Percentiles rank a stretch among this genome's conserved stretches.
Conservation (phyloP, 192 early-diverging fungal species). For the Podila horticola region DNA sequence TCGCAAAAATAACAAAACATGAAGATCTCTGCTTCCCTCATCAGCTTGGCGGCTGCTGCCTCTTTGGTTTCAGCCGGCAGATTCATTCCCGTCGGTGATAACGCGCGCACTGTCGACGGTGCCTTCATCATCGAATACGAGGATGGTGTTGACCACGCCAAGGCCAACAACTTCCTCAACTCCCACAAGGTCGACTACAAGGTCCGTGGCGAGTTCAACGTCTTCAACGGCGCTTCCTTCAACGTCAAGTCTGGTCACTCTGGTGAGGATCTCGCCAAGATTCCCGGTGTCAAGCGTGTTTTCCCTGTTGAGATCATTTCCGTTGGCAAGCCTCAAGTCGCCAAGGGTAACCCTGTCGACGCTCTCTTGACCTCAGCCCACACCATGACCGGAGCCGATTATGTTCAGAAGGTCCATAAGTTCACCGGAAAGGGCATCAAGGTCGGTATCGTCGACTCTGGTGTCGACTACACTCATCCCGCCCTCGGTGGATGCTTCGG, state of each 20-base stretch:
- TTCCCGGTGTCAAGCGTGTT: slow-evolving; percentile 49
- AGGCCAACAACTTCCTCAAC: slow-evolving; percentile 13
- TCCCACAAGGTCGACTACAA: slow-evolving; percentile 15
- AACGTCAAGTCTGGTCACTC: slow-evolving; percentile 37
- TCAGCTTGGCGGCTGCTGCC: slow-evolving; percentile 3
- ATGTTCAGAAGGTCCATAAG: slow-evolving; percentile 37
- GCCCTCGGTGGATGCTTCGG: slow-evolving; percentile 75
- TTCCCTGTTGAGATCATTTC: slow-evolving; percentile 59
- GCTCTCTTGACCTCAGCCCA: slow-evolving; percentile 33
- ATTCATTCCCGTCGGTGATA: neutral
- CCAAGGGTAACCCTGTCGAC: slow-evolving; percentile 5
- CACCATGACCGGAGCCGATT: slow-evolving; percentile 56
- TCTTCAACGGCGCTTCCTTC: slow-evolving; percentile 59
- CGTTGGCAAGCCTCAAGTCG: slow-evolving; percentile 9
- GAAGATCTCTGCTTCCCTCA: neutral
- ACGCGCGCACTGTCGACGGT: neutral
- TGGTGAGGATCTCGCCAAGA: slow-evolving; percentile 32
- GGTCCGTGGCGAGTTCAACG: slow-evolving; percentile 48
- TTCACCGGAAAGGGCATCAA: slow-evolving; percentile 53
- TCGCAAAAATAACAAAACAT: neutral
- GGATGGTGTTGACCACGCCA: slow-evolving; percentile 6
- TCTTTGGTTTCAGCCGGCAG: slow-evolving; percentile 2
- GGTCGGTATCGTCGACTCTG: slow-evolving; percentile 68
- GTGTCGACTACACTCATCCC: slow-evolving; percentile 68
- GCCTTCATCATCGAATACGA: slow-evolving; percentile 4